phyloP scores from a whole-genome alignment of 2,329 filamentous ascomycete genomes.

The Raffaelea albimanens region DNA sequence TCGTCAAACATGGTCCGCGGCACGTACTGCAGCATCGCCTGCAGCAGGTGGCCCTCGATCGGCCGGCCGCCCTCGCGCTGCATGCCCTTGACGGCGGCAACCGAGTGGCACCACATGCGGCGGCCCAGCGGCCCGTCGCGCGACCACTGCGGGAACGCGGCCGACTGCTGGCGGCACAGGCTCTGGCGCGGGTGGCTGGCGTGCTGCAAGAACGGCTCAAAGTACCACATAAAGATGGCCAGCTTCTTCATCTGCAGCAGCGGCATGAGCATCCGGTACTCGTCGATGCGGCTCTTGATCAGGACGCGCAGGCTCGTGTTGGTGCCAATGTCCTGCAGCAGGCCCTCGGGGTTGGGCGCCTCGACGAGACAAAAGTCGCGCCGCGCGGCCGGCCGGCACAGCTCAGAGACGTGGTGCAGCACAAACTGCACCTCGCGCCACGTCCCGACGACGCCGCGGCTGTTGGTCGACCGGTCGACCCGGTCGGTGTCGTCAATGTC shows the following conservation, averaged over 20 bases:
- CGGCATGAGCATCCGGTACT: neutral
- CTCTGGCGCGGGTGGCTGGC: neutral
- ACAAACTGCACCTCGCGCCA: slow-evolving; percentile 1
- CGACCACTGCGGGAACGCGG: neutral
- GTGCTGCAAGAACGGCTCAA: neutral
- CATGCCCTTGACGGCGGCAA: neutral
- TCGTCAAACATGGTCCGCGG: slow-evolving; percentile 1
- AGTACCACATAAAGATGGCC: slow-evolving; percentile 3
- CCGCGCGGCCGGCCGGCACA: no score
- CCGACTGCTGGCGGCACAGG: neutral
- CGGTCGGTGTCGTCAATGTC: neutral
- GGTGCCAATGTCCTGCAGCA: neutral
- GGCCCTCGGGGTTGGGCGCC: neutral
- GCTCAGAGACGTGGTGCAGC: neutral
- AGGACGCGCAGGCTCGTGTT: slow-evolving; percentile 3
- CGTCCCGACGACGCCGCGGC: neutral
- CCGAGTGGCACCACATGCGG: neutral
- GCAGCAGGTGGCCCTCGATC: neutral
- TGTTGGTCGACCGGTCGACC: no score
- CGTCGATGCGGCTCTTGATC: neutral
- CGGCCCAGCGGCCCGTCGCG: neutral
- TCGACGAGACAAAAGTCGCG: no score
- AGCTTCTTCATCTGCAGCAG: neutral
- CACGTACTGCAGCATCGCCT: neutral
- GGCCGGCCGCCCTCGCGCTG: neutral